A percentile compares a stretch with the other conserved stretches of the same genome.
These are phyloP conservation scores for Mucor lusitanicus DNA, from an alignment of 371 early-diverging fungal genomes.

Conservation along the genomic window DNA sequence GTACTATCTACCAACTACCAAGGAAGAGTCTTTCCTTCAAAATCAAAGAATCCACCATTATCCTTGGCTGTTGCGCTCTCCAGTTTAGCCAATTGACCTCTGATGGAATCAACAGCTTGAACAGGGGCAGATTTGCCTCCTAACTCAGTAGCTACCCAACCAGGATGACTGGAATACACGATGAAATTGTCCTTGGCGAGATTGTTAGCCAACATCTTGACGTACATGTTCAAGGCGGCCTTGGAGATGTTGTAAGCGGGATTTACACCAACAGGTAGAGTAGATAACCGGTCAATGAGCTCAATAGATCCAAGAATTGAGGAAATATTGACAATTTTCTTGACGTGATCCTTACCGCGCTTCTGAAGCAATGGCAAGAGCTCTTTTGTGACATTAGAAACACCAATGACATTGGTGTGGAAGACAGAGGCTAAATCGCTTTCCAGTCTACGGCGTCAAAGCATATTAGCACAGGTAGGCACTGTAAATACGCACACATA, in stretches of 20 bases:
- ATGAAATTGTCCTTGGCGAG: constrained; percentile 24
- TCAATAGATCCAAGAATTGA: constrained; percentile 16
- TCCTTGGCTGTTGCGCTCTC: constrained; percentile 9
- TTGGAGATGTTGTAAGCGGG: constrained; percentile 27
- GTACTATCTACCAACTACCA: constrained; percentile 11
- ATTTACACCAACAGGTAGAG: background rate
- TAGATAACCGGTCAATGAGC: background rate
- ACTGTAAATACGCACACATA: too few species aligned
- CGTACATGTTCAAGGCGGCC: constrained; percentile 24
- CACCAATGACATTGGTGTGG: constrained; percentile 23
- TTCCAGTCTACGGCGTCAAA: background rate
- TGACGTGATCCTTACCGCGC: constrained; percentile 12
- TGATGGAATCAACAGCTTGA: constrained; percentile 11
- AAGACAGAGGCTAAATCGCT: background rate
- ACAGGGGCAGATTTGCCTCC: constrained; percentile 15
- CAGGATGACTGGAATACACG: constrained; percentile 25
- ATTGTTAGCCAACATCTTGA: constrained; percentile 8
- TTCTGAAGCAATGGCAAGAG: constrained; percentile 30
- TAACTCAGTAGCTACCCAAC: constrained; percentile 30
- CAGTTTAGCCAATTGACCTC: constrained; percentile 8
- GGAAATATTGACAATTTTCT: constrained; percentile 29
- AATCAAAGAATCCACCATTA: constrained; percentile 17
- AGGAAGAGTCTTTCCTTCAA: constrained; percentile 13
- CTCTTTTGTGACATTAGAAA: constrained; percentile 13
- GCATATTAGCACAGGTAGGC: too few species aligned